Percentiles rank a stretch among this genome's conserved stretches.
These are phyloP conservation scores for Xerocomus potaroensis DNA, from an alignment of 768 basidiomycete species.

Conservation along the genomic window DNA sequence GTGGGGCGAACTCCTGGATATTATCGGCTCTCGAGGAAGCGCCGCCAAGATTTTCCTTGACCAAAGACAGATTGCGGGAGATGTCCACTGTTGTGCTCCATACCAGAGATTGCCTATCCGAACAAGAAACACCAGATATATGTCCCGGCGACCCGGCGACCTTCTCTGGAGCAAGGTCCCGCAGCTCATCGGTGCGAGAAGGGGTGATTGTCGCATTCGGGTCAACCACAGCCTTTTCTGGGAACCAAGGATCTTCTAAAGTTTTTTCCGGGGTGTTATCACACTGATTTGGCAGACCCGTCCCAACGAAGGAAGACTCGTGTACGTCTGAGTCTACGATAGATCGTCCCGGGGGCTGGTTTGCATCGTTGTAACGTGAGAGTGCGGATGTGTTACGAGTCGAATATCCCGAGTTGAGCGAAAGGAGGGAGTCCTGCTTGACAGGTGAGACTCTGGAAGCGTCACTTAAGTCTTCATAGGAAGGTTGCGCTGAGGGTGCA, in stretches of 20 bases:
- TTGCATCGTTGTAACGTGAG: constrained; percentile 18
- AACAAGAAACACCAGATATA: background rate
- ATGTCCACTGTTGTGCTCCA: background rate
- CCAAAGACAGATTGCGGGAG: background rate
- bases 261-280: background rate
- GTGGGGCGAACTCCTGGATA: background rate
- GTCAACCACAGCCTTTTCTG: background rate
- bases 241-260: background rate
- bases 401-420: constrained; percentile 18
- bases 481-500: constrained; percentile 24
- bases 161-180: background rate
- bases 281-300: background rate
- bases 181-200: background rate
- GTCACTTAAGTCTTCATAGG: constrained; percentile 18
- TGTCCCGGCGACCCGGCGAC: background rate
- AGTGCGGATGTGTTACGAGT: constrained; percentile 22
- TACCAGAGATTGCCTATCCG: background rate
- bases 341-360: background rate
- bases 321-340: background rate
- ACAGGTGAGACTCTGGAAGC: constrained; percentile 12
- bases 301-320: background rate
- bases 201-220: background rate
- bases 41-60: background rate
- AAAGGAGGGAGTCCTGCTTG: constrained; percentile 17
- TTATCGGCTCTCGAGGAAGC: background rate